These are phyloP conservation scores for Umbilicus rupestris DNA, from an alignment of 164 flowering plant genomes.

Conservation along the genomic window DNA sequence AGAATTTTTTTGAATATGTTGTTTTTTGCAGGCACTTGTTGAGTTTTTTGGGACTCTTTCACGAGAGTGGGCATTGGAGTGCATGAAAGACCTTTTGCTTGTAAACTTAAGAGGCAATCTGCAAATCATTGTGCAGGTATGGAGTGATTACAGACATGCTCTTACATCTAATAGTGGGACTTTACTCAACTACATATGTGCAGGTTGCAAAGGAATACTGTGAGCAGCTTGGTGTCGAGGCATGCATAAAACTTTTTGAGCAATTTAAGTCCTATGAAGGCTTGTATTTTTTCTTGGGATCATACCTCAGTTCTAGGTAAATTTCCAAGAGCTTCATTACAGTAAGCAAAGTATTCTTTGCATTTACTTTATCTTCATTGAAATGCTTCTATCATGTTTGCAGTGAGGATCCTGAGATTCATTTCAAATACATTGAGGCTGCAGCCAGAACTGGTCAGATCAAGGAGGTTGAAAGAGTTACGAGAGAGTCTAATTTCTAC, in stretches of 20 bases:
- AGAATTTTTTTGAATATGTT: too few relatives aligned
- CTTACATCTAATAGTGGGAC: too few relatives aligned
- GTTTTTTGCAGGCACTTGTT: conserved; percentile 95
- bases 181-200: conserved; percentile 4
- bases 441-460: conserved; percentile 99
- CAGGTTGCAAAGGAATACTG: conserved; percentile 94
- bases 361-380: too few relatives aligned
- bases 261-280: conserved; percentile 98
- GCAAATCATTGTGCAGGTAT: conserved; percentile 98
- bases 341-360: too few relatives aligned
- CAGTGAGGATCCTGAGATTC: conserved; percentile 99
- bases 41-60: conserved; percentile 99
- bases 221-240: conserved; percentile 93
- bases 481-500: conserved; percentile 94
- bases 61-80: conserved; percentile 97
- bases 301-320: conserved; percentile 93
- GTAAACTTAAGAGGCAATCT: conserved; percentile 94
- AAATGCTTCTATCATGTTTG: too few relatives aligned
- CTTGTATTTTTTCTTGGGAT: conserved; percentile 88
- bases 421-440: conserved; percentile 95
- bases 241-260: conserved; percentile 93
- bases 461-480: conserved; percentile 96
- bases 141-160: too few relatives aligned
- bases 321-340: neutral
- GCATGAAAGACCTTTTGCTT: conserved; percentile 95